Percentiles rank a stretch among this genome's conserved stretches.
phyloP scores from a whole-genome alignment of 306 rosid species.

The Trifolium subterraneum region DNA sequence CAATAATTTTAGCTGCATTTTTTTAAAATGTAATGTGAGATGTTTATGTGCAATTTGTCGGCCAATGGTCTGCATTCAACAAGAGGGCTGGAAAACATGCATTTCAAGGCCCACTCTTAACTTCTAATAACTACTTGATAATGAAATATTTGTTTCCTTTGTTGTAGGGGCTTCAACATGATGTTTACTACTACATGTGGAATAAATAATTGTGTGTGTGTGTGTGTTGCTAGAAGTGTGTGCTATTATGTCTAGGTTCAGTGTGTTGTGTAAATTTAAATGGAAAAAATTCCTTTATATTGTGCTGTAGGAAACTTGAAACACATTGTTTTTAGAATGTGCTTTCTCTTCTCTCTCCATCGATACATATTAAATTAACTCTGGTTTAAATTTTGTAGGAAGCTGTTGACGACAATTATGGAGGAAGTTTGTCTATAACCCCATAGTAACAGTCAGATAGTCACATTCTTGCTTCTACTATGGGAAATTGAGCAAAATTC shows the following conservation, averaged over 20 bases:
- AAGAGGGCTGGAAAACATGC: background rate
- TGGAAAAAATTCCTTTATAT: background rate
- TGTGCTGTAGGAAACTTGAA: conserved; percentile 20
- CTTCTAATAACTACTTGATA: background rate
- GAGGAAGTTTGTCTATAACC: conserved; percentile 71
- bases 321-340: conserved; percentile 2
- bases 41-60: background rate
- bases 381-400: conserved; percentile 53
- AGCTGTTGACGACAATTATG: conserved; percentile 74
- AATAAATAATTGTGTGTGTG: background rate
- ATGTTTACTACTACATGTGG: background rate
- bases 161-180: background rate
- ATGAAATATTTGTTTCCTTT: background rate
- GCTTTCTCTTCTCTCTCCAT: conserved; percentile 26
- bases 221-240: conserved; percentile 6
- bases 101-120: background rate
- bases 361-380: conserved; percentile 8
- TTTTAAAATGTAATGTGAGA: background rate
- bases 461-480: conserved; percentile 27
- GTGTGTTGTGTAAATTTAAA: conserved; percentile 17
- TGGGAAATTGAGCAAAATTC: conserved; percentile 26
- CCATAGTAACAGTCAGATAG: conserved; percentile 36
- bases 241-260: conserved; percentile 20
- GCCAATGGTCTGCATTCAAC: background rate
- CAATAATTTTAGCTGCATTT: background rate